Base-by-base conservation (phyloP, 2,329 filamentous ascomycete genomes). In the Lachnellula hyalina region DNA sequence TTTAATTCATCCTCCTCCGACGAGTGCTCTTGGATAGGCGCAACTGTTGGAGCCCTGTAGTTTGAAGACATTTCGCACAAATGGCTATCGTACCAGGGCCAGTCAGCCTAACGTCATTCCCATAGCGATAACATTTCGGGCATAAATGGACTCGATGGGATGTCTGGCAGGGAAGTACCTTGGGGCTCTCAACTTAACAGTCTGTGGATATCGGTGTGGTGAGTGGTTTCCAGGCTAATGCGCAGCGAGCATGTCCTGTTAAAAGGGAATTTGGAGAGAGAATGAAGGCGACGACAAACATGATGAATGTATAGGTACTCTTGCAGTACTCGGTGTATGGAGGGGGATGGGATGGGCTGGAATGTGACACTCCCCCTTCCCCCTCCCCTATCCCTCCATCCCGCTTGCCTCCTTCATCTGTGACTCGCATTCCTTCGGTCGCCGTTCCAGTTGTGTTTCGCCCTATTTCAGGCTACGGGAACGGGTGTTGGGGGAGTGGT, bases 1-100 rank as follows among this genome's bases (percentile, higher is more conserved):
- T 55, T 59, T 54, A 60, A 50, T 52, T 64, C 65, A 60, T 66
- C 62, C 41, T 68, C 66, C 42, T 67, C 65, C 25, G 60, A 60
- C 45, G 62, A 34, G 44, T 32, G 58, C 48, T 68, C 67, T 32
- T 62, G 48, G 17, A 68, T 69, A 34, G 63, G 50, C 55, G 66
- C 62, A 42, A 65, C 52, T 8, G 62, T 59, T 55, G 65, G 61
- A 50, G 51, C 47, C 34, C 40, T 63, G 50, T 68, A 67, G 56
- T 57, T 65, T 11, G 63, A 55, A 21, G 65, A 48, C 66, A 68
- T 68, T 42, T 52, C 54, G 52, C 21, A 50, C 28, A 28, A 45
- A 51, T 46, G 42, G 42, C 49, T 57, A 21, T 53, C 48, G 40
- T 38, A 48, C 8, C 7, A 32, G 11, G 28, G 28, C 9, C 3